phyloP scores from a whole-genome alignment of 1,284 basidiomycete species.

The Austroboletus niveus region DNA sequence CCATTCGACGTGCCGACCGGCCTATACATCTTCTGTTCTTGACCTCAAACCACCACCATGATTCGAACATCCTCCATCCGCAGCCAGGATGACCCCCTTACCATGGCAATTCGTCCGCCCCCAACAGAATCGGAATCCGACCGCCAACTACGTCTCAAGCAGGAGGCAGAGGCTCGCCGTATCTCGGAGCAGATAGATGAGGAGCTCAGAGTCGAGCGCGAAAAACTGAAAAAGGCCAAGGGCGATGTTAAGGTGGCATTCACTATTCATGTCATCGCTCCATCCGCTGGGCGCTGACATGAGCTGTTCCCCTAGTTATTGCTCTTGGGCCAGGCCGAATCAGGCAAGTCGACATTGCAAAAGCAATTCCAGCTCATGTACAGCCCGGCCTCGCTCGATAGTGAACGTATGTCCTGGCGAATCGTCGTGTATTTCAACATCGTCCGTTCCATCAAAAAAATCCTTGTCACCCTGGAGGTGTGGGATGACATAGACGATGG shows the following conservation, averaged over 20 bases:
- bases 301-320: constrained; percentile 48
- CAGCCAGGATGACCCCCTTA: constrained; percentile 71
- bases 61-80: constrained; percentile 66
- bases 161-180: constrained; percentile 70
- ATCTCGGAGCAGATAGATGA: constrained; percentile 80
- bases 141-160: constrained; percentile 53
- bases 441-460: constrained; percentile 71
- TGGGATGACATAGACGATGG: constrained; percentile 63
- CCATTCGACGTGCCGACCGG: background rate
- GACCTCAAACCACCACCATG: constrained; percentile 38
- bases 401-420: constrained; percentile 77
- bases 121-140: constrained; percentile 64
- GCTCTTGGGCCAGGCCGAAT: constrained; percentile 79
- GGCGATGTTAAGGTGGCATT: constrained; percentile 68
- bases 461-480: constrained; percentile 64
- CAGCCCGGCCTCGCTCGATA: constrained; percentile 69
- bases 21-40: constrained; percentile 13
- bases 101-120: constrained; percentile 65
- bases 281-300: constrained; percentile 16
- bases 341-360: constrained; percentile 78
- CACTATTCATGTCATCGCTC: constrained; percentile 13
- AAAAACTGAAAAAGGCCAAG: constrained; percentile 58
- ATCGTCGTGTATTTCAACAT: constrained; percentile 84
- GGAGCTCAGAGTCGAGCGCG: constrained; percentile 65
- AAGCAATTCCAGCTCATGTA: constrained; percentile 88